Percentiles rank a stretch among this genome's conserved stretches.
Evolutionary conservation across 1,284 basidiomycete species (phyloP).

Genomic region (Fomitiporia mediterranea): DNA sequence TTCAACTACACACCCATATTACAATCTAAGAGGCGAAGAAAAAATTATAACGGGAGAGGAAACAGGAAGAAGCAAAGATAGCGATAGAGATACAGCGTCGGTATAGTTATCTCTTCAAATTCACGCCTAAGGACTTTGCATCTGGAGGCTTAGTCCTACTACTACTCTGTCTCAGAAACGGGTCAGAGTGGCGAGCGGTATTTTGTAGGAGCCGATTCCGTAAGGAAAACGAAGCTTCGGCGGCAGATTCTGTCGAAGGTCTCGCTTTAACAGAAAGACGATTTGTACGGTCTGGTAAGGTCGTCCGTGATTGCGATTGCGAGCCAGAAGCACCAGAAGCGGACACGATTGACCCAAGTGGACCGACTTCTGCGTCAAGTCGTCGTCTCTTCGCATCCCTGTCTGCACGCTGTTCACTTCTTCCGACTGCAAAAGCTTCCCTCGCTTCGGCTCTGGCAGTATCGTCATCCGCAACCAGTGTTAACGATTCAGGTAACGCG

Average conservation of each 20-base stretch:
- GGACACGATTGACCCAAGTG: background rate
- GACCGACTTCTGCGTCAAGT: conserved; percentile 31
- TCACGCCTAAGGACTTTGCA: conserved; percentile 14
- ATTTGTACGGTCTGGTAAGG: background rate
- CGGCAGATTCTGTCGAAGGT: conserved; percentile 3
- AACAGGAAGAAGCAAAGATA: background rate
- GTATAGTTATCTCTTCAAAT: conserved; percentile 10
- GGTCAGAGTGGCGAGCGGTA: conserved; percentile 17
- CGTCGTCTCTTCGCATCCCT: conserved; percentile 46
- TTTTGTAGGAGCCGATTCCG: conserved; percentile 14
- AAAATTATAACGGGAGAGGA: background rate
- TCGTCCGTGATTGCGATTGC: background rate
- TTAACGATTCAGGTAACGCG: conserved; percentile 62
- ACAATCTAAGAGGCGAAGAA: background rate
- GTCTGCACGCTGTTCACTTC: conserved; percentile 37
- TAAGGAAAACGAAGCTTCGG: conserved; percentile 10
- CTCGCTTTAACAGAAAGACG: background rate
- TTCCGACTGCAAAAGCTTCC: conserved; percentile 53
- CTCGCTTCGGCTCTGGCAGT: conserved; percentile 51
- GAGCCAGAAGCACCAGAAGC: background rate
- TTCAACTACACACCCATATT: background rate
- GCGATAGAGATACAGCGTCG: too few species aligned
- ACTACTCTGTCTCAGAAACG: conserved; percentile 17
- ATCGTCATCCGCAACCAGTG: conserved; percentile 57
- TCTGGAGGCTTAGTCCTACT: conserved; percentile 14